A percentile compares a stretch with the other conserved stretches of the same genome.
phyloP scores from a whole-genome alignment of 106 monocot species.

The Dendrobium nobile region DNA sequence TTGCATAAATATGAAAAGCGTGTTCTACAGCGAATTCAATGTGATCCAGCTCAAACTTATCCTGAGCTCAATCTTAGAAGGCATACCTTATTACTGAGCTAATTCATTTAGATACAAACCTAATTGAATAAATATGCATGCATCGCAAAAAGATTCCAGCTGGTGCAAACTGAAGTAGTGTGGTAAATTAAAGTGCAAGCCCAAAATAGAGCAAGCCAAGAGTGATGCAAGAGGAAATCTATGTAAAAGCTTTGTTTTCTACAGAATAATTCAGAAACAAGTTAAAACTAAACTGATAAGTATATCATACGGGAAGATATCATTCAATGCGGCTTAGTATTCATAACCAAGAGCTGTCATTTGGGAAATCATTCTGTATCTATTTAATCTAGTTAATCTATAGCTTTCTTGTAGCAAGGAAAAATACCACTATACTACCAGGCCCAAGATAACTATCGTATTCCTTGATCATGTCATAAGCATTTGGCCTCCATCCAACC shows the following conservation, averaged over 20 bases:
- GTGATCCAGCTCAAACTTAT: neutral
- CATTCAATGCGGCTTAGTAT: neutral
- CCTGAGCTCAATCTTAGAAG: neutral
- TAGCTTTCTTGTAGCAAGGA: neutral
- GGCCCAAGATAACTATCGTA: conserved; percentile 97
- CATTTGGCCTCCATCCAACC: conserved; percentile 89
- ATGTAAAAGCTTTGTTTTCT: neutral
- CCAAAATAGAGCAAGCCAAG: neutral
- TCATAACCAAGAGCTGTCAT: neutral
- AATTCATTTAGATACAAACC: neutral
- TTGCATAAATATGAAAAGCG: neutral
- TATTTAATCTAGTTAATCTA: neutral
- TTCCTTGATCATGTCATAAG: conserved; percentile 83
- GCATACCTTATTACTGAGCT: too few relatives aligned
- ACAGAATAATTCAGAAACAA: neutral
- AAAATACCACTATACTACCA: conserved; percentile 78
- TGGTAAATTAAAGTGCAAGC: neutral
- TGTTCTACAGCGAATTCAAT: neutral
- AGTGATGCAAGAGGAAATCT: neutral
- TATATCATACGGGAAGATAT: neutral
- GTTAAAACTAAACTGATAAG: neutral
- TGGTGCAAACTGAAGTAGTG: neutral
- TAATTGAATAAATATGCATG: neutral
- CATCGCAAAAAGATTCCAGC: neutral
- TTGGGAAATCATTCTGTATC: neutral